phyloP scores from a whole-genome alignment of 495 filamentous ascomycete genomes.

The Aspergillus conjunctus region DNA sequence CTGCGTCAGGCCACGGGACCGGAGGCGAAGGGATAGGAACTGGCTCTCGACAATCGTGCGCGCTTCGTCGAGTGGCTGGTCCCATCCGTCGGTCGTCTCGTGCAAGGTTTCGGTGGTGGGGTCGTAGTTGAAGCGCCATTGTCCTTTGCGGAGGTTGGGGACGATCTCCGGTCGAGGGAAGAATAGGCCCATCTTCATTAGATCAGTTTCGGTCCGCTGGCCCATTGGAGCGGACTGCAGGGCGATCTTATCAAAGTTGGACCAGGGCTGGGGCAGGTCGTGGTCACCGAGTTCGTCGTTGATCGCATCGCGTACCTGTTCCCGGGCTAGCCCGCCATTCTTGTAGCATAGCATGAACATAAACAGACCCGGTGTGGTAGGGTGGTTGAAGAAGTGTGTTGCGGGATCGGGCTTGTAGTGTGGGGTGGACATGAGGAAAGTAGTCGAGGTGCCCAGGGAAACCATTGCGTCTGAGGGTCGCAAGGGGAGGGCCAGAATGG shows the following conservation, averaged over 20 bases:
- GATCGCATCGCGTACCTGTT: slow-evolving; percentile 77
- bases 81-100: slow-evolving; percentile 52
- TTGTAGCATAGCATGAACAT: slow-evolving; percentile 99
- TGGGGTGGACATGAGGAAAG: slow-evolving; percentile 94
- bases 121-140: slow-evolving; percentile 77
- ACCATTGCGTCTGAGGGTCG: slow-evolving; percentile 89
- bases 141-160: slow-evolving; percentile 79
- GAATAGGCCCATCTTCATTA: slow-evolving; percentile 83
- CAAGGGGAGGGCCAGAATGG: slow-evolving; percentile 87
- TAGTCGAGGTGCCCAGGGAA: slow-evolving; percentile 91
- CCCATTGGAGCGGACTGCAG: slow-evolving; percentile 67
- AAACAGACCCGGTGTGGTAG: slow-evolving; percentile 76
- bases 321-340: slow-evolving; percentile 91
- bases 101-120: slow-evolving; percentile 42
- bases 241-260: slow-evolving; percentile 70
- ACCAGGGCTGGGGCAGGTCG: slow-evolving; percentile 61
- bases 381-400: slow-evolving; percentile 90
- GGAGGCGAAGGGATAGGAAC: slow-evolving; percentile 83
- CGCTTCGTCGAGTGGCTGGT: slow-evolving; percentile 65
- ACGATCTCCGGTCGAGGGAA: slow-evolving; percentile 97
- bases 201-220: slow-evolving; percentile 51
- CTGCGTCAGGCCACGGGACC: slow-evolving; percentile 72
- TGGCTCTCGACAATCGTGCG: slow-evolving; percentile 93
- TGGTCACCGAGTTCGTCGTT: slow-evolving; percentile 45
- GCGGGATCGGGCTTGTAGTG: slow-evolving; percentile 84